Conservation (phyloP, 2,329 filamentous ascomycete genomes). For the Penicillium nordicum region DNA sequence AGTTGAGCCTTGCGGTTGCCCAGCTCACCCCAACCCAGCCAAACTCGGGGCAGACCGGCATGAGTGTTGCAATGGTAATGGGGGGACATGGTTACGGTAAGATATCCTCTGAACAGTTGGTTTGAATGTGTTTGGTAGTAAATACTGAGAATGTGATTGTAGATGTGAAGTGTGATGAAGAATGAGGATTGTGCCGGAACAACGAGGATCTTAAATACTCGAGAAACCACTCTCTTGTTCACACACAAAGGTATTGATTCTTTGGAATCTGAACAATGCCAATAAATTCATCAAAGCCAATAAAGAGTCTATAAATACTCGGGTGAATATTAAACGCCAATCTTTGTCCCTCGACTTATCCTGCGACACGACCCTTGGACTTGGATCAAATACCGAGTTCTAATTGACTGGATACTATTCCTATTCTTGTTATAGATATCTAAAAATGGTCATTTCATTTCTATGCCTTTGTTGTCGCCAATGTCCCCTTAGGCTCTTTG, state of each 20-base stretch:
- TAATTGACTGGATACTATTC: not conserved
- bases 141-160: not conserved
- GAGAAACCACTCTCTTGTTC: not conserved
- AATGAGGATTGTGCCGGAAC: not conserved
- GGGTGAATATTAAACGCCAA: not conserved
- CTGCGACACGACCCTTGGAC: not conserved
- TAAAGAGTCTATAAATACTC: not conserved
- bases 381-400: not conserved
- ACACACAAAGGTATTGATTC: not conserved
- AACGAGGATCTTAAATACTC: not conserved
- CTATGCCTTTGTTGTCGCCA: not conserved
- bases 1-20: constrained; percentile 3
- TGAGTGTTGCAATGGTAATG: constrained; percentile 1
- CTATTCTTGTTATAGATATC: not conserved
- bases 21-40: constrained; percentile 6
- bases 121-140: not conserved
- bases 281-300: not conserved
- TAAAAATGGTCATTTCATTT: not conserved
- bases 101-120: no score
- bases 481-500: not conserved
- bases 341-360: not conserved
- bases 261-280: not conserved
- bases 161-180: not conserved
- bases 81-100: not conserved
- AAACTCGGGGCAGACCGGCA: not conserved